Percentiles rank a stretch among this genome's conserved stretches.
Conservation (phyloP, 176 grass and related monocot genomes). For the Lolium rigidum region DNA sequence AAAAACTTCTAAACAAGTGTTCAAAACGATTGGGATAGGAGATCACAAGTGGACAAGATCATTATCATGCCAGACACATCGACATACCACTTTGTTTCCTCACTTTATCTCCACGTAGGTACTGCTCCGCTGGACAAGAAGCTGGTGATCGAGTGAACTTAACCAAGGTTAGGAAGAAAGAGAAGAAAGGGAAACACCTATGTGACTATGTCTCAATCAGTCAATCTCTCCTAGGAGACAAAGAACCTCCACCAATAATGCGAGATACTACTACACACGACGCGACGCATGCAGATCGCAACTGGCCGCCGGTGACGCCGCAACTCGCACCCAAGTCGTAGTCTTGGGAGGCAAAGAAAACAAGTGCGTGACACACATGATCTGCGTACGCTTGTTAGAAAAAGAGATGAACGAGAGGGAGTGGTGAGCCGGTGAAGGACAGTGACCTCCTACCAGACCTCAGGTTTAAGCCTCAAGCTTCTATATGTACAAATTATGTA, state of each 20-base stretch:
- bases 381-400: not conserved
- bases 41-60: not conserved
- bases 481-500: not conserved
- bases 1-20: not conserved
- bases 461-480: conserved; percentile 33
- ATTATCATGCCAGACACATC: too few relatives aligned
- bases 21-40: not conserved
- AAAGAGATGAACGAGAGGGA: not conserved
- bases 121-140: not conserved
- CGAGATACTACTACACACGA: not conserved
- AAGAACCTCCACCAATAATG: conserved; percentile 23
- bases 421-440: conserved; percentile 28
- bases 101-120: not conserved
- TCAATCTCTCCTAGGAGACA: not conserved
- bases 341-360: not conserved
- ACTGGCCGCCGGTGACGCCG: not conserved
- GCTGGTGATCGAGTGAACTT: not conserved
- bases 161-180: not conserved
- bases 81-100: not conserved
- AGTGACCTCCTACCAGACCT: conserved; percentile 40
- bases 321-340: not conserved
- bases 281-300: not conserved
- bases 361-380: conserved; percentile 33
- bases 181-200: not conserved
- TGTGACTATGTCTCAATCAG: not conserved